Evolutionary conservation across 1,139 yeast genomes (phyloP).

Genomic region (Trichomonascaceae sp.): DNA sequence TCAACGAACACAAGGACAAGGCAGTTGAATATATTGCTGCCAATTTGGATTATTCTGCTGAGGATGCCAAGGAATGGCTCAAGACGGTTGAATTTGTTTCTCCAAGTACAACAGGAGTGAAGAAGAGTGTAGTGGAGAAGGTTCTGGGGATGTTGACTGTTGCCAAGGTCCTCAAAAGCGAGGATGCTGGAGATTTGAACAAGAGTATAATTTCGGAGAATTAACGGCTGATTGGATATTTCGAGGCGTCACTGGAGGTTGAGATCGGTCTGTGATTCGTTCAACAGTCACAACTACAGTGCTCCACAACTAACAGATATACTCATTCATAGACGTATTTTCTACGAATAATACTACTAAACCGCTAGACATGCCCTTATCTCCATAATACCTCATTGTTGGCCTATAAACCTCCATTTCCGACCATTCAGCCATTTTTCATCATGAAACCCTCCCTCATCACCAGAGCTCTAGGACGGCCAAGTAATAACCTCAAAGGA

Average conservation of each 20-base stretch:
- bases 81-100: conserved; percentile 62
- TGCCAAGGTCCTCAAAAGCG: conserved; percentile 49
- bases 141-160: conserved; percentile 53
- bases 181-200: conserved; percentile 16
- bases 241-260: neutral
- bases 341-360: neutral
- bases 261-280: no score
- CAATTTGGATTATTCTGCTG: conserved; percentile 67
- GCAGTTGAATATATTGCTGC: conserved; percentile 59
- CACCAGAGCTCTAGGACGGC: conserved; percentile 16
- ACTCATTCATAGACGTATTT: neutral
- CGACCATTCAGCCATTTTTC: neutral
- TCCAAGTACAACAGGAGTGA: conserved; percentile 46
- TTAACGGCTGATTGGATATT: no score
- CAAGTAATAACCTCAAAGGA: conserved; percentile 57
- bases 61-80: conserved; percentile 76
- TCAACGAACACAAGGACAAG: conserved; percentile 53
- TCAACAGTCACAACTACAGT: no score
- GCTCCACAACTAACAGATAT: neutral
- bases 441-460: conserved; percentile 2
- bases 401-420: neutral
- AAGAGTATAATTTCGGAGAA: conserved; percentile 15
- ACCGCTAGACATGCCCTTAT: neutral
- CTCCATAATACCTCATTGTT: no score
- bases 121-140: conserved; percentile 46